Evolutionary conservation across 225 moss, liverwort and hornwort genomes (phyloP).

Genomic region (Straminergon stramineum): DNA sequence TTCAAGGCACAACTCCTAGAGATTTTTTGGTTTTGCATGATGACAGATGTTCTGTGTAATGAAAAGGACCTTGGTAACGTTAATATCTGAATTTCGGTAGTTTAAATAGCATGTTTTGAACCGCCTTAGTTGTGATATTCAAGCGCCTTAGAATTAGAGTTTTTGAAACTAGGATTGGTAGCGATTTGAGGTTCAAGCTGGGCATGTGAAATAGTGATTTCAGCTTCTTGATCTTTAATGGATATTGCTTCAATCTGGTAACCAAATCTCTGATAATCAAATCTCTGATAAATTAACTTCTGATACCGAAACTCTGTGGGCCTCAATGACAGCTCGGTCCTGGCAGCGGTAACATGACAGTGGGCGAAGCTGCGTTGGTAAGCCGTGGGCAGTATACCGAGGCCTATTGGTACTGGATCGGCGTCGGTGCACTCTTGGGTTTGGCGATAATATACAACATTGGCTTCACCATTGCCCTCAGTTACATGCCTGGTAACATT

Average conservation of each 20-base stretch:
- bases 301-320: background rate
- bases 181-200: background rate
- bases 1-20: background rate
- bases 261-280: too few species aligned
- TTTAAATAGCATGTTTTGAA: background rate
- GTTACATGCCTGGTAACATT: constrained; percentile 53
- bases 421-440: constrained; percentile 24
- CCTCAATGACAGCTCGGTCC: background rate
- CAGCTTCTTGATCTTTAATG: too few species aligned
- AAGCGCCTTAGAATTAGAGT: background rate
- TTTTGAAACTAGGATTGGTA: background rate
- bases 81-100: background rate
- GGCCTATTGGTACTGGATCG: constrained; percentile 57
- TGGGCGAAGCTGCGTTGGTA: constrained; percentile 19
- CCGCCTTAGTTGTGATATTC: background rate
- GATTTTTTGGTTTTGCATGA: background rate
- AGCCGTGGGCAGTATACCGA: constrained; percentile 23
- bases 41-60: background rate
- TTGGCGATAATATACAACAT: constrained; percentile 36
- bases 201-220: background rate
- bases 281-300: background rate
- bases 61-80: background rate
- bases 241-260: background rate
- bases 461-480: constrained; percentile 46
- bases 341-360: constrained; percentile 1